Percentiles rank a stretch among this genome's conserved stretches.
Evolutionary conservation across 2,329 filamentous ascomycete species (phyloP).

Genomic region (Penicillium frequentans): DNA sequence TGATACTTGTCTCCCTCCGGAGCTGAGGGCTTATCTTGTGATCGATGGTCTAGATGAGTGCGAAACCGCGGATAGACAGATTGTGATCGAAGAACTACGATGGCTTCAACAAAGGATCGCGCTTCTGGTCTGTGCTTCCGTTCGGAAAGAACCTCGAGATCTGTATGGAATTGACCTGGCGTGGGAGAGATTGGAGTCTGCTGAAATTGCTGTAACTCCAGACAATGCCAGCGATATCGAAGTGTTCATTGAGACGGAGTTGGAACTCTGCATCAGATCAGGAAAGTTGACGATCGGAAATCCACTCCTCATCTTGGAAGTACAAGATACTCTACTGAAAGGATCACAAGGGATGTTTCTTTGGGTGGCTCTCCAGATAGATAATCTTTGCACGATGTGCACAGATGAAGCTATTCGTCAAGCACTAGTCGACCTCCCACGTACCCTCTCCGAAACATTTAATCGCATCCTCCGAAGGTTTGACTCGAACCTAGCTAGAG

Average conservation of each 20-base stretch:
- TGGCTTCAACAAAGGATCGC: neutral
- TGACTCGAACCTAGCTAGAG: neutral
- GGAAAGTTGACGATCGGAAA: neutral
- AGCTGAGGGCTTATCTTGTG: neutral
- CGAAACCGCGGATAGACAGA: neutral
- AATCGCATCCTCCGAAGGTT: neutral
- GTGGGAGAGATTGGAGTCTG: neutral
- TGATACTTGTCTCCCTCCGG: neutral
- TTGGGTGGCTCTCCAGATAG: constrained; percentile 11
- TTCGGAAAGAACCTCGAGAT: neutral
- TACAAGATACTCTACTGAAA: constrained; percentile 1
- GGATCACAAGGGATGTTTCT: constrained; percentile 12
- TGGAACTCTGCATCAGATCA: constrained; percentile 15
- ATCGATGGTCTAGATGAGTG: neutral
- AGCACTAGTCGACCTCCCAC: constrained; percentile 1
- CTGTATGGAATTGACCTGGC: neutral
- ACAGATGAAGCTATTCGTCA: constrained; percentile 9
- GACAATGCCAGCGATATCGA: neutral
- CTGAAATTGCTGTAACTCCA: neutral
- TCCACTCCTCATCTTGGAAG: neutral
- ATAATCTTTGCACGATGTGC: constrained; percentile 5
- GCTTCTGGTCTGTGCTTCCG: neutral
- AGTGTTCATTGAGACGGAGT: neutral
- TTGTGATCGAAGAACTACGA: neutral
- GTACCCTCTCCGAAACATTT: neutral